Conservation (phyloP, 345 rosid genomes). For the Lenwebbia sp. region DNA sequence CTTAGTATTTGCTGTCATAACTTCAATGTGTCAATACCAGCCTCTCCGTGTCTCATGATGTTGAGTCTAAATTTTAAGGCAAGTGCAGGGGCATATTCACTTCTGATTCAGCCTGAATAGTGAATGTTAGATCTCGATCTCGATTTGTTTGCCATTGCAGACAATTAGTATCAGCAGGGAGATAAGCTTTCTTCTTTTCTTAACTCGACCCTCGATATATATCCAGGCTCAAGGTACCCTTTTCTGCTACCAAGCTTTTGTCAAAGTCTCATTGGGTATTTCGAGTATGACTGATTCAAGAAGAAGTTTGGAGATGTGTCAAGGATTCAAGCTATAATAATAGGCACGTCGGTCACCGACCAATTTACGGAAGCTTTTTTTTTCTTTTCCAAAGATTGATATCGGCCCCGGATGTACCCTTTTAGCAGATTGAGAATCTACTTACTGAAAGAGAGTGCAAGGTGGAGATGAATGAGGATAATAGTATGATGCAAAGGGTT, state of each 20-base stretch:
- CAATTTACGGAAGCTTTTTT: neutral
- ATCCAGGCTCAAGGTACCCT: neutral
- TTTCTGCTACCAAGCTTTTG: neutral
- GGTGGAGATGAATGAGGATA: neutral
- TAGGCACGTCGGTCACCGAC: neutral
- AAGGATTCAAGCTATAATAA: neutral
- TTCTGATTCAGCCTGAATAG: neutral
- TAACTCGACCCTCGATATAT: neutral
- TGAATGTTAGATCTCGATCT: neutral
- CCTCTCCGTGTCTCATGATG: neutral
- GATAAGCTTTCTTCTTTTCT: neutral
- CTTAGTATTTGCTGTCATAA: neutral
- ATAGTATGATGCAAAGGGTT: neutral
- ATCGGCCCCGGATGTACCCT: neutral
- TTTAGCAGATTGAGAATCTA: neutral
- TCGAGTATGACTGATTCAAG: neutral
- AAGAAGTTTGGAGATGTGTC: neutral
- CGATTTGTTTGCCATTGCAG: neutral
- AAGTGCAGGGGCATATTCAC: neutral
- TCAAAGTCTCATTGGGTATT: neutral
- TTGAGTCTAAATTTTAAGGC: neutral
- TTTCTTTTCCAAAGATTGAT: neutral
- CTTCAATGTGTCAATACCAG: neutral
- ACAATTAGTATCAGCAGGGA: neutral
- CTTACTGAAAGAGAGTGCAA: neutral